phyloP scores from a whole-genome alignment of 371 early-diverging fungal genomes.

The Mucor circinelloides region DNA sequence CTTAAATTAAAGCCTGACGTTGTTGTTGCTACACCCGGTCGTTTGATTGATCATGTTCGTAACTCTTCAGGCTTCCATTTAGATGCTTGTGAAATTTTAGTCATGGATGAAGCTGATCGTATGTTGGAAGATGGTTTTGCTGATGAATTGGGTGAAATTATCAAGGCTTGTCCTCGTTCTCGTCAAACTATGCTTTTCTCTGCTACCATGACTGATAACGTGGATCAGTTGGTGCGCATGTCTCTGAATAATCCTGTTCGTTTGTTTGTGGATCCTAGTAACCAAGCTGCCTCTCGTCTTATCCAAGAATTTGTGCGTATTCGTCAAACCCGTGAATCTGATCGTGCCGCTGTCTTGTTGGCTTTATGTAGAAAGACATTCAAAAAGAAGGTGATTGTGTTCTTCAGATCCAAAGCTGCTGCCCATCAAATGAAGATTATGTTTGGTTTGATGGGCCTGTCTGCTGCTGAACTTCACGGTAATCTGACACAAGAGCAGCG shows the following conservation, averaged over 20 bases:
- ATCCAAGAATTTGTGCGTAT: conserved; percentile 97
- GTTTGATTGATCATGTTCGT: conserved; percentile 98
- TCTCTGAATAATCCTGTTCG: conserved; percentile 90
- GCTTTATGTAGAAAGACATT: conserved; percentile 87
- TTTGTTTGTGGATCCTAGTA: conserved; percentile 85
- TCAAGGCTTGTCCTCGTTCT: conserved; percentile 85
- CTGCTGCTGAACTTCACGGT: conserved; percentile 97
- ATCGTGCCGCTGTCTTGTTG: conserved; percentile 83
- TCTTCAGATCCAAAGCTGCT: conserved; percentile 91
- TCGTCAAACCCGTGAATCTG: conserved; percentile 80
- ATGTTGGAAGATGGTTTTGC: conserved; percentile 99
- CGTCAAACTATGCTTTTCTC: conserved; percentile 99
- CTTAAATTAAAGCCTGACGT: conserved; percentile 93
- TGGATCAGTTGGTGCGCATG: conserved; percentile 92
- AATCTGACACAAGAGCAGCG: conserved; percentile 96
- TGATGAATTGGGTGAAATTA: conserved; percentile 96
- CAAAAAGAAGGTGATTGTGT: conserved; percentile 80
- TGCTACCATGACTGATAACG: conserved; percentile 99
- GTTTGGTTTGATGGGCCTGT: conserved; percentile 89
- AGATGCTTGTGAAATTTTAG: conserved; percentile 93
- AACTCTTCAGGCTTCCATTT: conserved; percentile 90
- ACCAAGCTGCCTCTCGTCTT: conserved; percentile 77
- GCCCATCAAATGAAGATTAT: conserved; percentile 97
- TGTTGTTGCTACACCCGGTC: conserved; percentile 99
- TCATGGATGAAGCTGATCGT: conserved; percentile 99